phyloP scores from a whole-genome alignment of 1,139 yeast species.

The Kodamaea suecica region DNA sequence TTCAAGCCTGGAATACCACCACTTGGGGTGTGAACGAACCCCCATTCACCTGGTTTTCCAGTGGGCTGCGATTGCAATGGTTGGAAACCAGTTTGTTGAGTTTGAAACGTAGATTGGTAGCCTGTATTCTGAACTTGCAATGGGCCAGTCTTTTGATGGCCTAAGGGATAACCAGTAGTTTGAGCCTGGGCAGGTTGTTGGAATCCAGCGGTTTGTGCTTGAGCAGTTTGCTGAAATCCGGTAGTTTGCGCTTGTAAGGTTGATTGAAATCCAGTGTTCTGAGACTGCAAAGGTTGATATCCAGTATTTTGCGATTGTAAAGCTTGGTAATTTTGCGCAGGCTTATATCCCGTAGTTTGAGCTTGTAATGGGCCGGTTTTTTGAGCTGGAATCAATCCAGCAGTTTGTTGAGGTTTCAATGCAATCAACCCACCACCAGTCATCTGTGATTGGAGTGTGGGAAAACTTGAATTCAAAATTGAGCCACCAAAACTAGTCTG shows the following conservation, averaged over 20 bases:
- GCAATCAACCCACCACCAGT: slow-evolving; percentile 45
- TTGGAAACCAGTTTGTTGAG: slow-evolving; percentile 33
- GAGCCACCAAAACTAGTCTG: slow-evolving; percentile 18
- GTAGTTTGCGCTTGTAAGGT: slow-evolving; percentile 8
- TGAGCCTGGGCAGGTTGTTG: slow-evolving; percentile 17
- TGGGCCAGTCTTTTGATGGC: slow-evolving; percentile 31
- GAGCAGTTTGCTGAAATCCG: slow-evolving; percentile 4
- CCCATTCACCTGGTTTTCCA: slow-evolving; percentile 83
- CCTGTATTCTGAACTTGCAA: slow-evolving; percentile 25
- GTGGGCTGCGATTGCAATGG: slow-evolving; percentile 53
- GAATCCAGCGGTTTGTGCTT: slow-evolving; percentile 2
- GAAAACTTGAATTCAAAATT: slow-evolving; percentile 22
- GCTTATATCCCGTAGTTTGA: slow-evolving; percentile 21
- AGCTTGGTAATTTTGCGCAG: slow-evolving; percentile 7
- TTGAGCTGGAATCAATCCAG: slow-evolving; percentile 45
- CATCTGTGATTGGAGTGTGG: slow-evolving; percentile 24
- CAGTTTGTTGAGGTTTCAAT: slow-evolving; percentile 48
- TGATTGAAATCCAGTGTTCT: slow-evolving; percentile 16
- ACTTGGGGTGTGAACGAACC: slow-evolving; percentile 69
- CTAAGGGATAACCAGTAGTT: slow-evolving; percentile 2
- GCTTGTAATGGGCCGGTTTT: slow-evolving; percentile 27
- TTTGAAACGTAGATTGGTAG: slow-evolving; percentile 27
- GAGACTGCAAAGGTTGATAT: slow-evolving; percentile 12
- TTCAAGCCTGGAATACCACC: slow-evolving; percentile 76
- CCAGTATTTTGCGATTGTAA: slow-evolving; percentile 9